Evolutionary conservation across 768 basidiomycete species (phyloP), one percentile per base, ranked within the genome.

Genomic region (Dentipellis sp.): DNA sequence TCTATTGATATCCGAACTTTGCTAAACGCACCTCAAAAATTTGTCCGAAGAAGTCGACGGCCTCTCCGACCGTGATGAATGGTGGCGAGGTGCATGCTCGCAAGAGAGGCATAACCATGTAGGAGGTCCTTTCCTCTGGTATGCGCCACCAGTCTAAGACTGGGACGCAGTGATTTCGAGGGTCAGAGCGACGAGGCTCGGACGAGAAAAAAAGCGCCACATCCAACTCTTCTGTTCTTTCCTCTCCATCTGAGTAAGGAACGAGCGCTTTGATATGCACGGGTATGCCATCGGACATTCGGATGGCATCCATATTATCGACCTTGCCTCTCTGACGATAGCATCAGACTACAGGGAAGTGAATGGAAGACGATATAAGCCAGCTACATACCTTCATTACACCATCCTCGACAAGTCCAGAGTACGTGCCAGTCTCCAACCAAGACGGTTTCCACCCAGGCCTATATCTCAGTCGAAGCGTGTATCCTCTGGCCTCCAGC

Each of bases 61-160:
- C 65, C 59, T 74, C 72, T 0, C 73, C 71, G 2, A 71, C 49
- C 0, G 69, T 72, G n/a, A 63, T 52, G 50, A 74, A 69, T 0
- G 38, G 58, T 0, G 71, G 72, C 8, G 66, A 58, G 37, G 66
- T 35, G 52, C 48, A 66, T 1, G 4, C 14, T 1, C 65, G 58
- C 10, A 72, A 55, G 10, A 66, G 55, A 1, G 74, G 72, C 65
- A 72, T 66, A 9, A 73, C 72, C 3, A 75, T 47, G 9, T 65
- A 22, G 1, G 58, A 16, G 8, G 16, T 35, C 16, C 64, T 58
- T 7, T 63, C 21, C 14, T 22, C 36, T 3, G 62, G 62, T 34
- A 56, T 55, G 14, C 53, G 19, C 0, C 66, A 45, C 2, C 62
- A 55, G 2, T 67, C 67, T 39, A 53, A 39, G 4, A 66, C 17